phyloP scores from a whole-genome alignment of 768 basidiomycete genomes.

The Tylopilus cervinicoccineus region DNA sequence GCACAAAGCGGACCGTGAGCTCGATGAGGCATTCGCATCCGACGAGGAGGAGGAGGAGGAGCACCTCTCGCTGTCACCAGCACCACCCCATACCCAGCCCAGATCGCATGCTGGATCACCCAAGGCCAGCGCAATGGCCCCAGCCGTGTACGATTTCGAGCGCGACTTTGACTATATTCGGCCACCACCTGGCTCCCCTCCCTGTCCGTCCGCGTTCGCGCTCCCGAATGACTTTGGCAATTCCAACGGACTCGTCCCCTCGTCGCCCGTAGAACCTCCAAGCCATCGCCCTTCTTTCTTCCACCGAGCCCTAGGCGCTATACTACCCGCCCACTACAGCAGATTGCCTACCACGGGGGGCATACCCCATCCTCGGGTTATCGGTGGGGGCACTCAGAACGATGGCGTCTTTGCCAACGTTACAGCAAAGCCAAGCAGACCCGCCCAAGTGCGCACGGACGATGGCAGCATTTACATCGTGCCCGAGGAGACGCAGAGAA shows the following conservation, averaged over 20 bases:
- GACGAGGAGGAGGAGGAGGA: conserved; percentile 45
- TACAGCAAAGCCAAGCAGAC: conserved; percentile 73
- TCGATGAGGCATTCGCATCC: conserved; percentile 73
- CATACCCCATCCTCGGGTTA: conserved; percentile 24
- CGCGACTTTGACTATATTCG: conserved; percentile 62
- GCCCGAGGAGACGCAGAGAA: conserved; percentile 79
- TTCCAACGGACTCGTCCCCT: conserved; percentile 62
- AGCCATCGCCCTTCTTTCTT: conserved; percentile 48
- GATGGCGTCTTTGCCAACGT: conserved; percentile 97
- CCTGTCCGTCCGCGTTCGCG: conserved; percentile 51
- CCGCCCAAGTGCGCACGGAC: conserved; percentile 41
- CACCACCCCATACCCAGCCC: conserved; percentile 34
- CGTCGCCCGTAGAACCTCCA: conserved; percentile 36
- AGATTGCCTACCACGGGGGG: conserved; percentile 43
- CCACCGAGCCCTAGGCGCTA: conserved; percentile 49
- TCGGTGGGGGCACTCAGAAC: conserved; percentile 75
- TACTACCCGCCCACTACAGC: conserved; percentile 66
- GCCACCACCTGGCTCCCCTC: conserved; percentile 80
- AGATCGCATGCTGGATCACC: conserved; percentile 16
- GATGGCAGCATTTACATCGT: conserved; percentile 58
- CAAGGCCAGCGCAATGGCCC: conserved; percentile 5
- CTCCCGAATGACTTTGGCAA: conserved; percentile 70
- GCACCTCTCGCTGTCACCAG: conserved; percentile 21
- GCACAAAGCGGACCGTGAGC: conserved; percentile 51
- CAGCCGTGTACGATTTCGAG: conserved; percentile 62